Evolutionary conservation across 2,329 filamentous ascomycete species (phyloP).

Genomic region (Fusarium secorum): DNA sequence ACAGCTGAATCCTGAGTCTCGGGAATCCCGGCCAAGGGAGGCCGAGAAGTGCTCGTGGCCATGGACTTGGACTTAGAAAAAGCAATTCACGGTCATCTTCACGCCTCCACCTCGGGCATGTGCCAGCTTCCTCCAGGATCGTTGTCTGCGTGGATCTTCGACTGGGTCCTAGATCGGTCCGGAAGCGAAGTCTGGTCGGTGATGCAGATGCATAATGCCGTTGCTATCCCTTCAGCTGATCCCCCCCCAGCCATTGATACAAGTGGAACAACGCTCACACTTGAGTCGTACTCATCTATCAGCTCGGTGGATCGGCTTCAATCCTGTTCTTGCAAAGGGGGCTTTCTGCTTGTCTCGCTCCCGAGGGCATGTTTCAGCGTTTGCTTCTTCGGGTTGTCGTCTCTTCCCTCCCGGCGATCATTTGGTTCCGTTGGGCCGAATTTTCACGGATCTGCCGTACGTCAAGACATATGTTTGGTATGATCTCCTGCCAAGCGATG

Average conservation of each 20-base stretch:
- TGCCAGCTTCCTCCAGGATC: slow-evolving; percentile 17
- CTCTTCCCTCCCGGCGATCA: slow-evolving; percentile 38
- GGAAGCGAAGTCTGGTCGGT: not conserved
- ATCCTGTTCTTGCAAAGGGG: slow-evolving; percentile 13
- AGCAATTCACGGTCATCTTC: slow-evolving; percentile 26
- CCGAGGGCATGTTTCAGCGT: slow-evolving; percentile 12
- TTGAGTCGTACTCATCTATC: slow-evolving; percentile 27
- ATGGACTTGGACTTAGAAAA: slow-evolving; percentile 11
- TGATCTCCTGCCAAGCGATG: slow-evolving; percentile 18
- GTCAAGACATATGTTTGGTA: not conserved
- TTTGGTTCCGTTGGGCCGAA: not conserved
- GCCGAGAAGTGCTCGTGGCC: not conserved
- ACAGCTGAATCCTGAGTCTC: not conserved
- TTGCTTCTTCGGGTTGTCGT: slow-evolving; percentile 35
- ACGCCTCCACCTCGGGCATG: slow-evolving; percentile 16
- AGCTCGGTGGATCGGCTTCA: slow-evolving; percentile 25
- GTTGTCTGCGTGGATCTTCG: not conserved
- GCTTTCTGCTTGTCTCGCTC: not conserved
- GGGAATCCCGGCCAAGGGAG: slow-evolving; percentile 8
- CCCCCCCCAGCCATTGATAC: not conserved
- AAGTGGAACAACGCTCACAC: slow-evolving; percentile 17
- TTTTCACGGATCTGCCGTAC: slow-evolving; percentile 7
- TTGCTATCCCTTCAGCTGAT: slow-evolving; percentile 22
- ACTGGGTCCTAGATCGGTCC: not conserved
- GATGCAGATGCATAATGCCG: slow-evolving; percentile 18